A percentile compares a stretch with the other conserved stretches of the same genome.
These are phyloP conservation scores for Hirschfeldia incana DNA, from an alignment of 345 rosid genomes.

Conservation along the genomic window DNA sequence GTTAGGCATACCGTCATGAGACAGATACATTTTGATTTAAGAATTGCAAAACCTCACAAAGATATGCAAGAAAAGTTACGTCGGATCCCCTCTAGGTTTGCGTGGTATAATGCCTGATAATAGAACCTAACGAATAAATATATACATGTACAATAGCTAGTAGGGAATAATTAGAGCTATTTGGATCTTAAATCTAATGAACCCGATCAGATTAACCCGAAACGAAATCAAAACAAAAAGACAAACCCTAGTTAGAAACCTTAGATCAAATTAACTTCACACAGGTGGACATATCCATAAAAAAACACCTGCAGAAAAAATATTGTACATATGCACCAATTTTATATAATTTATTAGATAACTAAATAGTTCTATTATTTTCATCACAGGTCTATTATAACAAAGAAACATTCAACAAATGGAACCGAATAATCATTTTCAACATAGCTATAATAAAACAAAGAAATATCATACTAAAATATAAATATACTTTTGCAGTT, in stretches of 20 bases:
- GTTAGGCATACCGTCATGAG: conserved; percentile 32
- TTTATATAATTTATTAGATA: neutral
- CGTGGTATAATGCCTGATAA: conserved; percentile 24
- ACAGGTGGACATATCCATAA: neutral
- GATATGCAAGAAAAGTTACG: conserved; percentile 30
- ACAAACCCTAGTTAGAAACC: neutral
- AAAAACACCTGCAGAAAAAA: neutral
- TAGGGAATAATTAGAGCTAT: conserved; percentile 23
- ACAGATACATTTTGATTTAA: conserved; percentile 22
- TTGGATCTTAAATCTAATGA: neutral
- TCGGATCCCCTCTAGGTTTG: conserved; percentile 35
- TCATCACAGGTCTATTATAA: neutral
- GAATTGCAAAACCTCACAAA: conserved; percentile 39
- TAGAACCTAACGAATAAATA: neutral
- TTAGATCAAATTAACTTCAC: neutral
- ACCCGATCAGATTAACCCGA: neutral
- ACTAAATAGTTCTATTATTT: neutral
- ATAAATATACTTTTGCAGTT: neutral
- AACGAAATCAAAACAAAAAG: neutral
- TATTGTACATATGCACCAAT: neutral
- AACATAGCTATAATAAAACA: neutral
- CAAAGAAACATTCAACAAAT: neutral
- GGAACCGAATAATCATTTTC: neutral
- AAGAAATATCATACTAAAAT: neutral
- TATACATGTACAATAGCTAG: conserved; percentile 4